Evolutionary conservation across 352 stramenopile species (phyloP), one percentile per base, ranked within the genome.

Genomic region (Globisporangium ultimum): DNA sequence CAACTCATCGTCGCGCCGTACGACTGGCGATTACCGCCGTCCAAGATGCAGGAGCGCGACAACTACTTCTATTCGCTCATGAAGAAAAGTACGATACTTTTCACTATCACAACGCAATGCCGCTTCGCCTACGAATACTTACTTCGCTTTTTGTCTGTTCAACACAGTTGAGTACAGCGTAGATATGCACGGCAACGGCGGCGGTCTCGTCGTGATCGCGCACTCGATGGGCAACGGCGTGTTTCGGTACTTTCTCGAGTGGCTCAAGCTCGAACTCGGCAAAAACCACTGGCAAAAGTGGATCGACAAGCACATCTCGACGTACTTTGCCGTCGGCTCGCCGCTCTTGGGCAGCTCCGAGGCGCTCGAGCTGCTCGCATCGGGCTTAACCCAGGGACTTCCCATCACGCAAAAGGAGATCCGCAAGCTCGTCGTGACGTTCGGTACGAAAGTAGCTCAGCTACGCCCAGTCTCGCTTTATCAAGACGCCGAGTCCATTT

Each of bases 191-290:
- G 76, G 74, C 18, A 55, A 55, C 34, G 60, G 67, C 28, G 55
- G 71, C 13, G 76, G 82, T 15, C 61, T 89, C 24, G 81, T 93
- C 32, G 78, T 93, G 32, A 86, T 93, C 61, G 84, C 81, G 0
- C 84, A 93, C 57, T 93, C 84, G 34, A 89, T 93, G 76, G 84
- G 84, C 34, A 93, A 93, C 59, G 72, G 72, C 38, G 61, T 91
- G 17, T 87, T 93, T 21, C 81, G 81, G 3, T 93, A 93, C 70
- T 93, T 93, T 47, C 74, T 93, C 34, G 78, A 78, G 56, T 93
- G 84, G 84, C 67, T 93, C 53, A 83, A 87, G 54, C 74, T 85
- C 51, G 81, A 93, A 55, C 69, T 93, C 20, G 82, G 82, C 1
- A 66, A 69, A 8, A 80, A 92, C 50, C 71, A 90, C 64, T 89